A percentile compares a stretch with the other conserved stretches of the same genome.
Evolutionary conservation across 495 filamentous ascomycete species (phyloP).

Genomic region (Penicillium nucicola): DNA sequence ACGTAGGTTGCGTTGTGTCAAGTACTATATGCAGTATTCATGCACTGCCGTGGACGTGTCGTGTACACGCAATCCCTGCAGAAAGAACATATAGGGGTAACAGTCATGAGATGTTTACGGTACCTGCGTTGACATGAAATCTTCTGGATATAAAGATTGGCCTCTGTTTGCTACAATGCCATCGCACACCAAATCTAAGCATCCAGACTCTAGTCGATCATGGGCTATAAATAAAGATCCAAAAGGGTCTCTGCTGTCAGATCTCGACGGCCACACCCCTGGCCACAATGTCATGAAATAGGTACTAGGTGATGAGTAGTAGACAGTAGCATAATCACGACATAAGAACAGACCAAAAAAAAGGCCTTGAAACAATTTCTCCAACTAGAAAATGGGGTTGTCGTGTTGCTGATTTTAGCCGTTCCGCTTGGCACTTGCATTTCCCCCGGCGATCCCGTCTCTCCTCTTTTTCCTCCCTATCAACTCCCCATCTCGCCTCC

Average conservation of each 20-base stretch:
- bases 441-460: conserved; percentile 25
- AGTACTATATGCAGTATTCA: background rate
- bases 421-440: conserved; percentile 7
- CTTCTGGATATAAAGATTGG: too few relatives aligned
- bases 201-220: background rate
- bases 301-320: too few relatives aligned
- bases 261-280: background rate
- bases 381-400: too few relatives aligned
- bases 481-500: conserved; percentile 1
- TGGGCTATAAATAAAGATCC: conserved; percentile 6
- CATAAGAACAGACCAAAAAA: too few relatives aligned
- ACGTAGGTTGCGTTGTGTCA: too few relatives aligned
- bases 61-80: conserved; percentile 1
- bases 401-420: conserved; percentile 1
- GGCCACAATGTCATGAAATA: too few relatives aligned
- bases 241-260: background rate
- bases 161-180: background rate
- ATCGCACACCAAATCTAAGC: background rate
- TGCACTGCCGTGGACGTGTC: too few relatives aligned
- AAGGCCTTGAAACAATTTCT: too few relatives aligned
- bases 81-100: background rate
- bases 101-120: too few relatives aligned
- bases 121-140: too few relatives aligned
- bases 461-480: conserved; percentile 22
- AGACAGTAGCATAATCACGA: too few relatives aligned